These are phyloP conservation scores for Zygosaccharomyces pseudobailii DNA, from an alignment of 1,139 yeast species.

Conservation along the genomic window DNA sequence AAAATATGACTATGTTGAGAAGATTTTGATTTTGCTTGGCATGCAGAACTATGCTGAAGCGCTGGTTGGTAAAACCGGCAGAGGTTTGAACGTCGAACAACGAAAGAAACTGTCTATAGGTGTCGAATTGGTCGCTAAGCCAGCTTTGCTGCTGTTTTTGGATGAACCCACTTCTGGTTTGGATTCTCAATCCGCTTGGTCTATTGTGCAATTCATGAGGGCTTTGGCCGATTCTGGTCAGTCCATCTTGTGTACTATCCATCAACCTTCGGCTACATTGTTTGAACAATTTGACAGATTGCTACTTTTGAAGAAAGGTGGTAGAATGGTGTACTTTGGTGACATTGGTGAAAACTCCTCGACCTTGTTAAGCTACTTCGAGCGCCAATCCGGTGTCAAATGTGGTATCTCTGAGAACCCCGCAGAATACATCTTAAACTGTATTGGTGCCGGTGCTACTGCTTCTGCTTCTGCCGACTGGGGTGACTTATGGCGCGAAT, in stretches of 20 bases:
- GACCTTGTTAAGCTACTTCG: conserved; percentile 51
- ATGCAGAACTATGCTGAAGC: conserved; percentile 64
- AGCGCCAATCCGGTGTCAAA: conserved; percentile 46
- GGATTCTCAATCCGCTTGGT: conserved; percentile 58
- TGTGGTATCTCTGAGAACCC: conserved; percentile 53
- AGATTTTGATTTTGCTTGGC: conserved; percentile 50
- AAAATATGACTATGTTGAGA: conserved; percentile 55
- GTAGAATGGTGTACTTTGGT: conserved; percentile 63
- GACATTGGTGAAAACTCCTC: conserved; percentile 54
- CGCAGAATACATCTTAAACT: conserved; percentile 61
- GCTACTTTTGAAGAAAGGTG: conserved; percentile 48
- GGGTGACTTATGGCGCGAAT: conserved; percentile 44
- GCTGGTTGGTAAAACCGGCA: conserved; percentile 51
- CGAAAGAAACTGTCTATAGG: conserved; percentile 64
- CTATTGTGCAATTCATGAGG: conserved; percentile 48
- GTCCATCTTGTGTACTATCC: conserved; percentile 53
- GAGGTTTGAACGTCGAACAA: conserved; percentile 63
- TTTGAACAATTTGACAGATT: conserved; percentile 51
- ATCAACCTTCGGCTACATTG: conserved; percentile 55
- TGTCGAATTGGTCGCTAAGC: conserved; percentile 55
- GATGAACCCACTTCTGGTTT: conserved; percentile 60
- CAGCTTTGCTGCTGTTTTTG: conserved; percentile 46
- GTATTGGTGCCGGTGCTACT: conserved; percentile 68
- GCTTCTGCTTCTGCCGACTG: conserved; percentile 45
- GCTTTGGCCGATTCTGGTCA: conserved; percentile 52